These are phyloP conservation scores for Trypanosoma congolense DNA, from an alignment of 208 protist genomes.

Conservation along the genomic window DNA sequence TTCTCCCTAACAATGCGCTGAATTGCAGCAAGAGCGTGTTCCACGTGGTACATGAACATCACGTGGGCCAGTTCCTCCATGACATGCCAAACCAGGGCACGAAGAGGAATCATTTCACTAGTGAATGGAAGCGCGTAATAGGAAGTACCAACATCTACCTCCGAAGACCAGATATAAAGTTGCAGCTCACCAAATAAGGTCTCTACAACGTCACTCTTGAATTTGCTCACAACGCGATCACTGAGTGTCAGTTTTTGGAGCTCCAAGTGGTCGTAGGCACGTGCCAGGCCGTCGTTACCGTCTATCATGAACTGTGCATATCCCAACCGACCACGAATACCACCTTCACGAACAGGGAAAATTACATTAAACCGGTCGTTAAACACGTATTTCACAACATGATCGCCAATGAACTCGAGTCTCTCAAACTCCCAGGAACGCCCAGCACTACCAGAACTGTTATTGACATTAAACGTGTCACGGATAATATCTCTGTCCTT, in stretches of 20 bases:
- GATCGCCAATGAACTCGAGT: conserved; percentile 82
- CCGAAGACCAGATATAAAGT: conserved; percentile 70
- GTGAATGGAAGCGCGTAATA: conserved; percentile 57
- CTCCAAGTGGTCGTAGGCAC: conserved; percentile 79
- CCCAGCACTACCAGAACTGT: conserved; percentile 28
- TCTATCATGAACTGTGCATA: conserved; percentile 85
- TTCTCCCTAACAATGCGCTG: conserved; percentile 70
- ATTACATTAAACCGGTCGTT: conserved; percentile 63
- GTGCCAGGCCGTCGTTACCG: conserved; percentile 82
- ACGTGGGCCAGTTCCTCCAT: conserved; percentile 82
- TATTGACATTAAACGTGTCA: conserved; percentile 70
- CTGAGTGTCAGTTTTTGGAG: conserved; percentile 69
- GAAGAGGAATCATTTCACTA: conserved; percentile 50
- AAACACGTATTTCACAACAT: conserved; percentile 85
- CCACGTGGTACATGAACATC: conserved; percentile 79
- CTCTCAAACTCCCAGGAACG: conserved; percentile 87
- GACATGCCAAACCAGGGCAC: conserved; percentile 67
- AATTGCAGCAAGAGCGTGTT: conserved; percentile 49
- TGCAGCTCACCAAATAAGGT: conserved; percentile 86
- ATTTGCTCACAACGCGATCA: conserved; percentile 83
- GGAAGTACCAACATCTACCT: conserved; percentile 48
- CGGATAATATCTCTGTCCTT: conserved; percentile 63
- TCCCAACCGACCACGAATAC: conserved; percentile 57
- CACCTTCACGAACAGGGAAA: conserved; percentile 66
- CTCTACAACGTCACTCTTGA: conserved; percentile 89